Conservation (phyloP, 768 basidiomycete species). For the Cyathus striatus region DNA sequence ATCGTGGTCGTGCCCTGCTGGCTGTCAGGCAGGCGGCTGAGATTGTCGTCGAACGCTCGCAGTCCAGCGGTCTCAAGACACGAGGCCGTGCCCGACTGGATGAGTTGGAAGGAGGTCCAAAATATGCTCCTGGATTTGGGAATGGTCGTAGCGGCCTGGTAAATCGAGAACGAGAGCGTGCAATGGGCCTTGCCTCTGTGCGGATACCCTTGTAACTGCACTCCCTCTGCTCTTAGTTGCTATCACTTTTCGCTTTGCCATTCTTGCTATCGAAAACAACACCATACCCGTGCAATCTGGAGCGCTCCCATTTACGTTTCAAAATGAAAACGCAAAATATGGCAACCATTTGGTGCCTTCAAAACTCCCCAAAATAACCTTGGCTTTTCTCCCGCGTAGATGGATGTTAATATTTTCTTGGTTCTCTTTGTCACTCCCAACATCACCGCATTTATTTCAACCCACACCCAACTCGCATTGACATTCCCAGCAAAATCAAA, state of each 20-base stretch:
- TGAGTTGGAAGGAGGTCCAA: constrained; percentile 42
- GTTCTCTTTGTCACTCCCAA: constrained; percentile 1
- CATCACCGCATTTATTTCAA: not conserved
- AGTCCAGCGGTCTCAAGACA: constrained; percentile 22
- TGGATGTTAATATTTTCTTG: too few relatives aligned
- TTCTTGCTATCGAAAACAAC: constrained; percentile 3
- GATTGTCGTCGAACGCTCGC: constrained; percentile 13
- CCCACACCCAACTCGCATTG: constrained; percentile 1
- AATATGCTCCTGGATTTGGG: constrained; percentile 58
- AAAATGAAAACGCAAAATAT: not conserved
- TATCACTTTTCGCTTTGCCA: not conserved
- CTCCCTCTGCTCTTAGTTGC: not conserved
- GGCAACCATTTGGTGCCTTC: too few relatives aligned
- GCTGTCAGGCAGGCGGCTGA: constrained; percentile 18
- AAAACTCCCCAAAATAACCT: too few relatives aligned
- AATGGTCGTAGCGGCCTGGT: constrained; percentile 61
- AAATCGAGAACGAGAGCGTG: constrained; percentile 29
- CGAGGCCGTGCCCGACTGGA: constrained; percentile 54
- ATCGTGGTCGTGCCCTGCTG: constrained; percentile 17
- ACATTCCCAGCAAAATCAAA: not conserved
- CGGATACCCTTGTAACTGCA: constrained; percentile 17
- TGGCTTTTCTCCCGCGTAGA: too few relatives aligned
- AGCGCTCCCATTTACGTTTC: not conserved
- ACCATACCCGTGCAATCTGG: not conserved
- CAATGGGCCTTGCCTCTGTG: constrained; percentile 8